Evolutionary conservation across 345 rosid genomes (phyloP), one percentile per base, ranked within the genome.

Genomic region (Firmiana major): DNA sequence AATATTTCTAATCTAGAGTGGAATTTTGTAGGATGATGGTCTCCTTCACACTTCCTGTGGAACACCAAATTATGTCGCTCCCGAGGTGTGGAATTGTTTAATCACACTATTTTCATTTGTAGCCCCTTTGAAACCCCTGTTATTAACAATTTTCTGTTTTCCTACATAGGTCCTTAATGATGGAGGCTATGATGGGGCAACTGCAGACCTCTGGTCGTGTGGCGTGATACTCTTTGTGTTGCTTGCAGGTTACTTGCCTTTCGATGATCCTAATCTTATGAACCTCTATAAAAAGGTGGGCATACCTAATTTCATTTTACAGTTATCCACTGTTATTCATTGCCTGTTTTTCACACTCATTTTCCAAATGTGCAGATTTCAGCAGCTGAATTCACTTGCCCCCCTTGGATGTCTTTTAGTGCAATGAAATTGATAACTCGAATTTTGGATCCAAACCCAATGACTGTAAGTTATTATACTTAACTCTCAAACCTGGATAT

Each of bases 241-340:
- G 87, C 95, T 96, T 75, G 98, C 99, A 75, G 98, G 99, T 79
- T 93, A 96, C 88, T 96, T 96, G 90, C 99, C 99, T 87, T 96
- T 96, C 15, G 99, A 96, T 84, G 99, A 96, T 88, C 78, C 97
- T 86, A 96, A 91, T 96, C 89, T 96, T 59, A 87, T 93, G 87
- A 92, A 86, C 90, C 97, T 96, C 67, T 96, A 96, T 81, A 93
- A 90, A 71, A 96, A 91, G 87, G 99, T 92, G 89, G 89, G 98
- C 86, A 81, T 84, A 81, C 83, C 17, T 51, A 59, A 62, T 66
- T 68, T 63, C 67, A 63, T 60, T 43, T n/a, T 48, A 19, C n/a
- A 70, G 55, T 60, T 80, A 55, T 78, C 49, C 79, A 22, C 34
- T 40, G 57, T 77, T 70, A 42, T 60, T 45, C 38, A 71, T 74